Evolutionary conservation across 1,139 yeast genomes (phyloP).

Genomic region (Suhomyces coccinellae): DNA sequence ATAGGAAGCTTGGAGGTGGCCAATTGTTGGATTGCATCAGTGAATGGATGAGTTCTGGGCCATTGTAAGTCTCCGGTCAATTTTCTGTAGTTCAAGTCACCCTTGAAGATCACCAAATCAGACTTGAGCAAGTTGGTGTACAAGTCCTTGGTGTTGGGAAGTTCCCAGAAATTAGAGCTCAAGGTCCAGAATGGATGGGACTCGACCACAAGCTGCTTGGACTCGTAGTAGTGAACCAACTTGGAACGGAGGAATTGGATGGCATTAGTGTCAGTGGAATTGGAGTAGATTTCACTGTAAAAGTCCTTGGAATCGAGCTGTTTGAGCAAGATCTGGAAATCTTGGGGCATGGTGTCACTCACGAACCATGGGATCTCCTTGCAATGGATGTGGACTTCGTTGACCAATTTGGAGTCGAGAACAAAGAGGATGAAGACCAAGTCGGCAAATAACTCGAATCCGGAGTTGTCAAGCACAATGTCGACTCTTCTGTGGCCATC

Average conservation of each 20-base stretch:
- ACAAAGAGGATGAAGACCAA: conserved; percentile 71
- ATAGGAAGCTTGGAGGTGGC: conserved; percentile 61
- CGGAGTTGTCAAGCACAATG: conserved; percentile 89
- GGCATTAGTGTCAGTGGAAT: conserved; percentile 23
- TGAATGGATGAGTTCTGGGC: conserved; percentile 79
- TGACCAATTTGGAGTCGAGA: conserved; percentile 66
- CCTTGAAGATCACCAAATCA: conserved; percentile 80
- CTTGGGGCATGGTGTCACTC: conserved; percentile 88
- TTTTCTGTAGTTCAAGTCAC: conserved; percentile 94
- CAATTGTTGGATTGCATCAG: conserved; percentile 66
- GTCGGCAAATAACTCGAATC: conserved; percentile 92
- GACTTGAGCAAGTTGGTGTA: conserved; percentile 54
- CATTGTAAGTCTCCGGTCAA: conserved; percentile 87
- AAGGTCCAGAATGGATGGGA: conserved; percentile 88
- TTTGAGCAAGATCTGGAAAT: conserved; percentile 58
- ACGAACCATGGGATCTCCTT: conserved; percentile 97
- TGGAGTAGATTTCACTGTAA: conserved; percentile 49
- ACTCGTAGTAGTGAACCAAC: conserved; percentile 47
- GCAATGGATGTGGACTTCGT: conserved; percentile 75
- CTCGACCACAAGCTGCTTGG: conserved; percentile 55
- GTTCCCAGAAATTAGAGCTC: conserved; percentile 67
- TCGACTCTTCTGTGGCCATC: conserved; percentile 58
- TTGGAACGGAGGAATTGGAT: conserved; percentile 47
- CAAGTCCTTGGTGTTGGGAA: conserved; percentile 50
- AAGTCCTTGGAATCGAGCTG: conserved; percentile 56